Evolutionary conservation across 371 early-diverging fungal species (phyloP).

Genomic region (Blakeslea trispora): DNA sequence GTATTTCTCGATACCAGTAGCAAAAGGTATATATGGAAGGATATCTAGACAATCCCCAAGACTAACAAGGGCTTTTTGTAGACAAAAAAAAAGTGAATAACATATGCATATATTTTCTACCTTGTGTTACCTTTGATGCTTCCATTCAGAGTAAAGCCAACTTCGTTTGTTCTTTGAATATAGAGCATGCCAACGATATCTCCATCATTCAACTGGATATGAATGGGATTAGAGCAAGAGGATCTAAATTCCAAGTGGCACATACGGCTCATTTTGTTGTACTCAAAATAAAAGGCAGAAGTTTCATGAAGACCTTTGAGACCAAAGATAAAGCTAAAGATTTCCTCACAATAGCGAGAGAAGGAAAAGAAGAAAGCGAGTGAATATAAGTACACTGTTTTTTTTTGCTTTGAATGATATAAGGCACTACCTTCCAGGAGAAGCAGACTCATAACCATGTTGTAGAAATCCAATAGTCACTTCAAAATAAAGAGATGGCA

Average conservation of each 20-base stretch:
- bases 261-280: slow-evolving; percentile 10
- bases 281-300: slow-evolving; percentile 29
- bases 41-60: slow-evolving; percentile 7
- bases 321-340: slow-evolving; percentile 28
- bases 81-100: no score
- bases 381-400: no score
- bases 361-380: no score
- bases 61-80: slow-evolving; percentile 13
- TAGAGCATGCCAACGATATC: slow-evolving; percentile 36
- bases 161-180: slow-evolving; percentile 16
- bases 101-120: no score
- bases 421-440: slow-evolving; percentile 16
- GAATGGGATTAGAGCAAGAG: slow-evolving; percentile 24
- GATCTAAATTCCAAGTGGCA: slow-evolving; percentile 13
- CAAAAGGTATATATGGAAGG: slow-evolving; percentile 27
- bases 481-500: slow-evolving; percentile 45
- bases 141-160: slow-evolving; percentile 34
- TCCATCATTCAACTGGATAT: slow-evolving; percentile 27
- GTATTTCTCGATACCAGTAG: slow-evolving; percentile 16
- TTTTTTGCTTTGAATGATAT: no score
- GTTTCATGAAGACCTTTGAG: slow-evolving; percentile 18
- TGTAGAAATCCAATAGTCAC: slow-evolving; percentile 17
- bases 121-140: slow-evolving; percentile 14
- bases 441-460: slow-evolving; percentile 10
- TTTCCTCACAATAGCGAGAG: no score